Conservation (phyloP, 257 asterid genomes). For the Capsicum baccatum region DNA sequence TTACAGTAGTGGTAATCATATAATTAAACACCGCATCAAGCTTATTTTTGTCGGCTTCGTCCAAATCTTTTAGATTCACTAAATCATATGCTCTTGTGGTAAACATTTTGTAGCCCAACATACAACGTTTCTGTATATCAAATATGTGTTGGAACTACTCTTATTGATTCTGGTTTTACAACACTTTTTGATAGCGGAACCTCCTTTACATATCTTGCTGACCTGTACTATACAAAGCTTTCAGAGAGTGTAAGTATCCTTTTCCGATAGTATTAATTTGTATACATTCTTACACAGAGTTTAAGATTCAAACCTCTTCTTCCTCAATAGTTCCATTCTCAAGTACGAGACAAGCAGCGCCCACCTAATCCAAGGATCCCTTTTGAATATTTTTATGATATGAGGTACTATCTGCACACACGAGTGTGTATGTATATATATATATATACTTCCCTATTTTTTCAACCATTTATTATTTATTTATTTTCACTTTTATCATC, state of each 20-base stretch:
- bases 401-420: constrained; percentile 57
- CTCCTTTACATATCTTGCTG: constrained; percentile 80
- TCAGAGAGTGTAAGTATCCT: constrained; percentile 62
- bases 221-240: constrained; percentile 62
- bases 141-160: constrained; percentile 64
- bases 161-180: constrained; percentile 58
- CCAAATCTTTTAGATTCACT: constrained; percentile 14
- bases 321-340: constrained; percentile 61
- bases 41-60: neutral
- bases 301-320: constrained; percentile 33
- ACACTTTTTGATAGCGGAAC: constrained; percentile 90
- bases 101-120: constrained; percentile 63
- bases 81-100: constrained; percentile 20
- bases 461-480: neutral
- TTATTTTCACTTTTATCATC: constrained; percentile 17
- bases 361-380: constrained; percentile 75
- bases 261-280: constrained; percentile 23
- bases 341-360: constrained; percentile 54
- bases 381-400: constrained; percentile 73
- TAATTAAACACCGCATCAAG: neutral
- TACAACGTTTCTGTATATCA: constrained; percentile 63
- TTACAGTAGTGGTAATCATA: constrained; percentile 58
- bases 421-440: neutral
- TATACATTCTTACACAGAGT: neutral
- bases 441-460: neutral